Base-by-base conservation (phyloP, 2,329 filamentous ascomycete genomes). In the Monosporascus sp. region DNA sequence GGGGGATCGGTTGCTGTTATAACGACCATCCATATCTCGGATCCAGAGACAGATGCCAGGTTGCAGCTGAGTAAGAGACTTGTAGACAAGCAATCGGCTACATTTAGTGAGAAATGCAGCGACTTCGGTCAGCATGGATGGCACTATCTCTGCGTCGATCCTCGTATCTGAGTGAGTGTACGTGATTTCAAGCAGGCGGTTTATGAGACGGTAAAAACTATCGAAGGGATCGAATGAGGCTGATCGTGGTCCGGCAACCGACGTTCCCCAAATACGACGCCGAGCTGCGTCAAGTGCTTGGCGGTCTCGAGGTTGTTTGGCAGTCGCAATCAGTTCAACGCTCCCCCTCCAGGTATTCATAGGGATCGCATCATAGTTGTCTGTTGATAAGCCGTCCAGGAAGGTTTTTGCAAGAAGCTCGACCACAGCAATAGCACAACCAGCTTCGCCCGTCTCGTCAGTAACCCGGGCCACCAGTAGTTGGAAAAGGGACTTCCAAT, bases 321-420 rank as follows among this genome's bases (percentile, higher is more conserved):
- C 77, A 44, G 67, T 59, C 2, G 71, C 69, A 6, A 83, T 65
- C 2, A 83, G 62, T 46, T 73, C 72, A n/a, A 70, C 66, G 1
- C 72, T 61, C 9, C 70, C 71, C 22, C 64, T 64, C 14, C 76
- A 56, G 0, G 65, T 58, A 20, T 64, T 72, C 5, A 63, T 27
- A 3, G 61, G 51, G 7, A 64, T 41, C 3, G 53, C 47, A 4
- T 60, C 54, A 3, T 54, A 18, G 18, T 58, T 50, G 35, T 64
- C 55, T 22, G 57, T 54, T 25, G 63, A 49, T 1, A 65, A 59
- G 56, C 59, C 70, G 51, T 76, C 75, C 38, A 74, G 61, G 5
- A 87, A 59, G 1, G 69, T 63, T 59, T 81, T 85, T 0, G 88
- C 82, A 3, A 94, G 63, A 1, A 87, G 87, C 55, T 95, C 90